Evolutionary conservation across 108 stramenopile genomes (phyloP), one percentile per base, ranked within the genome.

Genomic region (Skeletonema grethae): DNA sequence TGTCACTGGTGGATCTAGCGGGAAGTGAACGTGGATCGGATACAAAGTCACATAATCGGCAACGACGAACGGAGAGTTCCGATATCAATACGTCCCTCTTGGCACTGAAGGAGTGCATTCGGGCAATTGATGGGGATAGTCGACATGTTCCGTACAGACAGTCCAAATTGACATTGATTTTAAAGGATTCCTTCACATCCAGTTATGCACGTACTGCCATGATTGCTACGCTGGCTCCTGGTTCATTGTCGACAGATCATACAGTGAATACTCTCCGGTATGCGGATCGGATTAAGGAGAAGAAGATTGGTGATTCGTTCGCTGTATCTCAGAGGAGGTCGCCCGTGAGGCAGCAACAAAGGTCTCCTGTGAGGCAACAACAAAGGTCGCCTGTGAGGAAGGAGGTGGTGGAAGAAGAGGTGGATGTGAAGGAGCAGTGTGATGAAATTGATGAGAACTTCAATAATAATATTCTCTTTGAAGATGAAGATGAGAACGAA

Each of bases 141-240:
- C 77, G 85, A 28, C 98, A 99, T 69, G 97, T 99, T 0, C 99
- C 99, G n/a, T 99, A 98, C 81, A 86, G 99, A 30, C 98, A 96
- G 7, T 96, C 95, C 45, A 99, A 99, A 80, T 85, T 99, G 13
- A 99, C 98, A 1, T 79, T 97, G 58, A 97, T 98, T 55, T 82
- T 99, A 29, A 98, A 99, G 73, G 98, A 99, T 79, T 93, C 93
- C 67, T 99, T 99, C 81, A 93, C 95, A 28, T 85, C 89, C n/a
- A 87, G 83, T 25, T 50, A 71, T 36, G 94, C 97, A 34, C 88
- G 92, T 43, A 98, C 98, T 7, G 97, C 96, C 18, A 99, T 99
- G 98, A 98, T 99, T 82, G 97, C 97, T 7, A 97, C 94, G 9
- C 87, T 99, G 13, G 90, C 90, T 8, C 99, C 99, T 0, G 95